Base-by-base conservation (phyloP, 768 basidiomycete genomes). In the Tulasnella sp. region DNA sequence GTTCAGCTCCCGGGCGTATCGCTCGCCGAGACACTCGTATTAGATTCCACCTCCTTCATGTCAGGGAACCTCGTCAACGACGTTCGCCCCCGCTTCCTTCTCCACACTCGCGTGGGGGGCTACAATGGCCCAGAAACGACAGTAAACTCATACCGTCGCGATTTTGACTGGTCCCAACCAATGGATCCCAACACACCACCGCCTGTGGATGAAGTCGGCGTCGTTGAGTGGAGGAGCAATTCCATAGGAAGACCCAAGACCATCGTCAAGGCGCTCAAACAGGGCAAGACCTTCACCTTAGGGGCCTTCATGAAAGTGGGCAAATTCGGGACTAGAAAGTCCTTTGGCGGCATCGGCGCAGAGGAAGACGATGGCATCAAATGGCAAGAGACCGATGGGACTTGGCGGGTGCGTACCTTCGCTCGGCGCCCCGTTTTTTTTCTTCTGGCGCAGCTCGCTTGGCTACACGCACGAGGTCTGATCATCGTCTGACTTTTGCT, bases 1-100 rank as follows among this genome's bases (percentile, higher is more conserved):
- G 62, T 74, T n/a, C 76, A 77, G 76, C 34, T 77, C 8, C 76
- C 76, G 27, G 58, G 58, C 31, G 58, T 77, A 31, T 38, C 52
- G 46, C 76, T 79, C 27, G 56, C 40, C 71, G 71, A 74, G 78
- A 79, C 71, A 24, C 78, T 79, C 73, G 27, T 56, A 3, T 71
- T 79, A 19, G 78, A 79, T 46, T 79, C 78, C 42, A 79, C 78
- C n/a, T 40, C 78, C 9, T 79, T 79, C 73, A 72, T 79, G 78
- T 73, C 71, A 7, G 78, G 78, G 27, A 79, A 79, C 73, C 78
- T 79, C 46, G 68, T 40, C 71, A 71, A 79, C 62, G 40, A 71
- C 27, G 71, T 74, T 44, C 36, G 71, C 27, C 78, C 78, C 52
- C 78, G 78, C 71, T 79, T 79, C 38, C 71, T 71, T 40, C 40